Percentiles rank a stretch among this genome's conserved stretches.
phyloP scores from a whole-genome alignment of 306 rosid genomes.

The Vicia sativa region DNA sequence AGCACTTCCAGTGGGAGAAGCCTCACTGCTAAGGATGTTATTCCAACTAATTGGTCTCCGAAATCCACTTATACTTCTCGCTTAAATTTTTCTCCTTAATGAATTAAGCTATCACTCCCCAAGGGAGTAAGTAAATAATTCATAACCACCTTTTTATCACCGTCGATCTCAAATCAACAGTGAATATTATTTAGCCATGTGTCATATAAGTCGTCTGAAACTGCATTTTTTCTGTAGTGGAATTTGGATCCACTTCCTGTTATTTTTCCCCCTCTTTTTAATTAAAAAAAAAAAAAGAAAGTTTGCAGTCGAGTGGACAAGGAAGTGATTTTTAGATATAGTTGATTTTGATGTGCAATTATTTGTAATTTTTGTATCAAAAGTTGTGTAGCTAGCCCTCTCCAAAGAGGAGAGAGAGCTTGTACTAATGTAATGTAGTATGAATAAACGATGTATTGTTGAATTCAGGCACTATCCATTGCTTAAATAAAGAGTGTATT shows the following conservation, averaged over 20 bases:
- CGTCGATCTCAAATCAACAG: not conserved
- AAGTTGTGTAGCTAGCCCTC: slow-evolving; percentile 62
- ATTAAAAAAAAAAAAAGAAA: slow-evolving; percentile 14
- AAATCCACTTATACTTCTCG: slow-evolving; percentile 79
- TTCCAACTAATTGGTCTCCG: slow-evolving; percentile 82
- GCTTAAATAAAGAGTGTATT: too few relatives aligned
- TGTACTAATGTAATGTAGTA: not conserved
- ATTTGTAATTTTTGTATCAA: slow-evolving; percentile 40
- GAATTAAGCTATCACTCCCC: not conserved
- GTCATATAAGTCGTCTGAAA: not conserved
- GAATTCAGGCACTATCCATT: not conserved
- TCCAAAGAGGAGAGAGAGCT: slow-evolving; percentile 87
- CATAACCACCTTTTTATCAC: slow-evolving; percentile 7
- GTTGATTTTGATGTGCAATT: slow-evolving; percentile 27
- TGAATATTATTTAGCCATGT: not conserved
- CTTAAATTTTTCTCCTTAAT: slow-evolving; percentile 54
- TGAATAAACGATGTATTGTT: not conserved
- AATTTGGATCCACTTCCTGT: not conserved
- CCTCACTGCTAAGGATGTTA: slow-evolving; percentile 73
- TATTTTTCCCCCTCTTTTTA: not conserved
- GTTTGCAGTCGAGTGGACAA: slow-evolving; percentile 47
- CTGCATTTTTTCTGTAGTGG: too few relatives aligned
- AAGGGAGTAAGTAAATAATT: slow-evolving; percentile 2
- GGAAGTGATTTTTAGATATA: slow-evolving; percentile 32
- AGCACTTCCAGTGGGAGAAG: slow-evolving; percentile 62